Percentiles rank a stretch among this genome's conserved stretches.
These are phyloP conservation scores for Gomphus bonarii DNA, from an alignment of 1,284 basidiomycete species.

Conservation along the genomic window DNA sequence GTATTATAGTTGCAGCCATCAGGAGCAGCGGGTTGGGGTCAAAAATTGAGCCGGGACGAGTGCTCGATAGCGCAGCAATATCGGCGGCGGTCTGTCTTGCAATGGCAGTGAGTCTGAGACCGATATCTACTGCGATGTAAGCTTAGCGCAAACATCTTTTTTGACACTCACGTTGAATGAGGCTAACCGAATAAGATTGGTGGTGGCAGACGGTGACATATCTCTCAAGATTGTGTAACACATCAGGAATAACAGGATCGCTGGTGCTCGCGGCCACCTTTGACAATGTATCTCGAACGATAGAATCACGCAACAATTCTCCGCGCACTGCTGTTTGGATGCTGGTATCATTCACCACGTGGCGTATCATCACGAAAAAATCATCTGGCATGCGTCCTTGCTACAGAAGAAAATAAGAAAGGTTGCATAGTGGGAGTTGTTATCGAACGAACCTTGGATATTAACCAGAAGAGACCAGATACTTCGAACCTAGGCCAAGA, in stretches of 20 bases:
- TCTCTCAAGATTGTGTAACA: conserved; percentile 40
- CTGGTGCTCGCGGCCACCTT: conserved; percentile 40
- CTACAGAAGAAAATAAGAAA: neutral
- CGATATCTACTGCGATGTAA: conserved; percentile 34
- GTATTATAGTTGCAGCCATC: conserved; percentile 40
- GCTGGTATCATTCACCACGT: conserved; percentile 30
- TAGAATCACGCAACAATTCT: conserved; percentile 35
- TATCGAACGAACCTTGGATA: conserved; percentile 39
- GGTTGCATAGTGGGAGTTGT: neutral
- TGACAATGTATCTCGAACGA: conserved; percentile 45
- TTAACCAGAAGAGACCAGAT: conserved; percentile 41
- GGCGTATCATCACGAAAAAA: conserved; percentile 44
- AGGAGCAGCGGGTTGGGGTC: conserved; percentile 46
- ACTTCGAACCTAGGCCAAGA: conserved; percentile 33
- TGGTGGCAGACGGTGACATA: conserved; percentile 46
- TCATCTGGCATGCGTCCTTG: conserved; percentile 37
- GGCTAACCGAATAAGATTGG: conserved; percentile 35
- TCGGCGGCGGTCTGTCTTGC: conserved; percentile 50
- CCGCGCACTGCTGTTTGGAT: conserved; percentile 22
- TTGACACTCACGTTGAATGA: conserved; percentile 41
- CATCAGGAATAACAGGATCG: conserved; percentile 34
- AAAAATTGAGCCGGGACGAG: conserved; percentile 22
- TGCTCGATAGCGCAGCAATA: conserved; percentile 20
- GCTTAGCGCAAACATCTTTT: neutral
- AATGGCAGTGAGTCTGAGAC: conserved; percentile 39